Conservation (phyloP, 257 asterid genomes). For the Solanum habrochaites region DNA sequence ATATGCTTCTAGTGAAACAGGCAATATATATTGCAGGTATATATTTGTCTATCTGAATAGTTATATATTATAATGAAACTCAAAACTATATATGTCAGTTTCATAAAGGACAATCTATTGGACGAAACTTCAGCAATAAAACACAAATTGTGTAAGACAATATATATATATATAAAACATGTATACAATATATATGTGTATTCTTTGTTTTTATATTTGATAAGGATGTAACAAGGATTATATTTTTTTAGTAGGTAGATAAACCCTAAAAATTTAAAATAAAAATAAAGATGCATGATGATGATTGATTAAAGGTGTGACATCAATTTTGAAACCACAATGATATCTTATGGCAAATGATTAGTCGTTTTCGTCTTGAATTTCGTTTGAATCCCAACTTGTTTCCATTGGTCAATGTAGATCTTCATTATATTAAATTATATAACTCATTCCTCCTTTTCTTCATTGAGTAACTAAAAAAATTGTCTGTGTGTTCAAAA, state of each 20-base stretch:
- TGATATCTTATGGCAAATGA: slow-evolving; percentile 10
- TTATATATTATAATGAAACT: background rate
- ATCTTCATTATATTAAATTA: background rate
- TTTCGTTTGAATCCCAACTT: slow-evolving; percentile 6
- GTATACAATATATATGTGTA: background rate
- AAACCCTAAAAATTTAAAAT: background rate
- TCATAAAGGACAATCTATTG: background rate
- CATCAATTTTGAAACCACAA: slow-evolving; percentile 13
- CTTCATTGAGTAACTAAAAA: background rate
- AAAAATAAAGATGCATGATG: background rate
- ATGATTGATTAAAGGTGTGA: background rate
- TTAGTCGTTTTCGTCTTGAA: slow-evolving; percentile 29
- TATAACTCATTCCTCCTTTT: background rate
- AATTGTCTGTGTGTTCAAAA: background rate
- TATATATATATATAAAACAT: background rate
- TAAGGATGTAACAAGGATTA: background rate
- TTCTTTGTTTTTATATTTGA: background rate
- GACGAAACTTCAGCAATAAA: background rate
- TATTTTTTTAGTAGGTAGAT: background rate
- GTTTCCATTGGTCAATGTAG: slow-evolving; percentile 22
- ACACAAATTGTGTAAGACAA: background rate
- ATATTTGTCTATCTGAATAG: background rate
- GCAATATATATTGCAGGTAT: background rate
- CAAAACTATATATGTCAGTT: background rate
- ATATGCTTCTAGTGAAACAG: no score